Evolutionary conservation across 139 green algal species (phyloP).

Genomic region (Coelastrella sp.): DNA sequence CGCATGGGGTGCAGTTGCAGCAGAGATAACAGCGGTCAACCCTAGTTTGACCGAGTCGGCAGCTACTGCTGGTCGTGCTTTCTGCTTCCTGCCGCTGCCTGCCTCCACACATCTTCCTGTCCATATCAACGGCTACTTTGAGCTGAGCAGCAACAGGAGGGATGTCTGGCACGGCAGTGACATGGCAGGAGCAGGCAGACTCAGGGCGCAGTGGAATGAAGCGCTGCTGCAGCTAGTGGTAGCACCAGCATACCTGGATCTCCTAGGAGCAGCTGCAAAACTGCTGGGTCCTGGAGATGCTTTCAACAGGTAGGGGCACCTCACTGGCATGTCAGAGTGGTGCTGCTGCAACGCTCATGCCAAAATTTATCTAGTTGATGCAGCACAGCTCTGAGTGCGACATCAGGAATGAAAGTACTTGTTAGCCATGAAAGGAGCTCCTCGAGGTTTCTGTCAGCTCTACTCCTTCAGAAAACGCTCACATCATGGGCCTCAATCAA

Average conservation of each 20-base stretch:
- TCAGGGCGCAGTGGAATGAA: conserved; percentile 78
- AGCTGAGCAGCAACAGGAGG: conserved; percentile 72
- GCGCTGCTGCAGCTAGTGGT: conserved; percentile 70
- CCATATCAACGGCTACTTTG: conserved; percentile 84
- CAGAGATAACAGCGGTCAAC: conserved; percentile 50
- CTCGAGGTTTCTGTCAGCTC: too few species aligned
- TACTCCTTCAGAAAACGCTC: too few species aligned
- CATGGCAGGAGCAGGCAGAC: conserved; percentile 70
- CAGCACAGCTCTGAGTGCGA: too few species aligned
- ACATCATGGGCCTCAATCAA: too few species aligned
- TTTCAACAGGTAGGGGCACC: conserved; percentile 22
- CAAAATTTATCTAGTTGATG: too few species aligned
- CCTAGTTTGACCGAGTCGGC: neutral
- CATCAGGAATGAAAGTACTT: too few species aligned
- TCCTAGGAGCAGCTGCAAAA: conserved; percentile 60
- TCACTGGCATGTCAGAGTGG: neutral
- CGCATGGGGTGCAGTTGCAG: conserved; percentile 75
- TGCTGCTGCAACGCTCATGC: neutral
- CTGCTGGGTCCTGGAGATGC: conserved; percentile 56
- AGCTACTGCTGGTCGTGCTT: conserved; percentile 56
- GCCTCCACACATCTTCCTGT: conserved; percentile 68
- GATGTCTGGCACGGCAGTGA: conserved; percentile 80
- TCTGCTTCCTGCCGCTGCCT: conserved; percentile 85
- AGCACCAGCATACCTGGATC: conserved; percentile 64
- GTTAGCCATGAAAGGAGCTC: too few species aligned